A percentile compares a stretch with the other conserved stretches of the same genome.
Evolutionary conservation across 2,329 filamentous ascomycete species (phyloP).

Genomic region (Waltergamsia citrina): DNA sequence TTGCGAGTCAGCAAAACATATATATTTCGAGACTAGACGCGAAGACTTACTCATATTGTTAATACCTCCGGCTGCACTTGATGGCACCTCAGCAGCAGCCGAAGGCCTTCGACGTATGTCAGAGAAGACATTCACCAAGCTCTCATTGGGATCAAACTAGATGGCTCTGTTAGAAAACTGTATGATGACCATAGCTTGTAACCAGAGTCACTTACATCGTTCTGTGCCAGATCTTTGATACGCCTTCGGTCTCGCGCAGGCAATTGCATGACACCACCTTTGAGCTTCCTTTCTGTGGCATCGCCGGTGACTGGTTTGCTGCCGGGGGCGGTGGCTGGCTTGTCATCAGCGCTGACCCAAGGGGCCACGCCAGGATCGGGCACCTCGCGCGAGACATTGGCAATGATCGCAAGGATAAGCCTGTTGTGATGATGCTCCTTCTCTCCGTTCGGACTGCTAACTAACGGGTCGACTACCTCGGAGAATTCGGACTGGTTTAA

Average conservation of each 20-base stretch:
- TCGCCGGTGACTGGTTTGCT: slow-evolving; percentile 56
- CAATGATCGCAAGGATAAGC: slow-evolving; percentile 56
- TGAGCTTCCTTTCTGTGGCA: slow-evolving; percentile 54
- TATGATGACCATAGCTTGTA: background rate
- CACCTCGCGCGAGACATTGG: slow-evolving; percentile 60
- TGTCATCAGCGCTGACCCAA: slow-evolving; percentile 65
- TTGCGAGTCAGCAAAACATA: slow-evolving; percentile 9
- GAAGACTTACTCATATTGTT: slow-evolving; percentile 65
- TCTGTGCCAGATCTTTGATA: slow-evolving; percentile 54
- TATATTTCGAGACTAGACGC: background rate
- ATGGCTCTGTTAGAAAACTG: slow-evolving; percentile 9
- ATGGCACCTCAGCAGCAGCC: slow-evolving; percentile 49
- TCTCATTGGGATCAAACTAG: slow-evolving; percentile 46
- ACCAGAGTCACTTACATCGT: slow-evolving; percentile 40
- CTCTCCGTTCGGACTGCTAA: slow-evolving; percentile 46
- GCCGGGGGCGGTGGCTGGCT: slow-evolving; percentile 45
- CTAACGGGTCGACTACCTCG: slow-evolving; percentile 49
- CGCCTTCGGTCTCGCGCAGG: slow-evolving; percentile 56
- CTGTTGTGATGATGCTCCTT: slow-evolving; percentile 59
- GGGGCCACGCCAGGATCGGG: slow-evolving; percentile 58
- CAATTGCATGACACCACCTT: slow-evolving; percentile 62
- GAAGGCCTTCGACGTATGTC: slow-evolving; percentile 37
- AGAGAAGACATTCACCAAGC: slow-evolving; percentile 39
- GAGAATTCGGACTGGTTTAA: slow-evolving; percentile 54
- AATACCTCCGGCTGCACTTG: slow-evolving; percentile 58